A percentile compares a stretch with the other conserved stretches of the same genome.
phyloP scores from a whole-genome alignment of 2,329 filamentous ascomycete genomes.

The Raffaelea ambrosiae region DNA sequence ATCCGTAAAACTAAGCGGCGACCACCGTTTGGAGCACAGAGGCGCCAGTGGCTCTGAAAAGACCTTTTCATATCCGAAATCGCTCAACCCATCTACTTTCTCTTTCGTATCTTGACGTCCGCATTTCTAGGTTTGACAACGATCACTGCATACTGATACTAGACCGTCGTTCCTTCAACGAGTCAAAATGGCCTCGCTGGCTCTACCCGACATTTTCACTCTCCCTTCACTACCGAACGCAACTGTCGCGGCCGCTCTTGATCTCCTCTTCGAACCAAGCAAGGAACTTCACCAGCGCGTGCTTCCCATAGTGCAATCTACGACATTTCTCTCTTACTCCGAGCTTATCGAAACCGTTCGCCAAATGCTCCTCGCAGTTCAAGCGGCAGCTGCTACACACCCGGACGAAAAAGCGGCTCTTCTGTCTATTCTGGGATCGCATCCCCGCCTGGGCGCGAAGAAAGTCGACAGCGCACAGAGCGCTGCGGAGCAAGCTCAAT shows the following conservation, averaged over 20 bases:
- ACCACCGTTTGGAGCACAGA: too few relatives aligned
- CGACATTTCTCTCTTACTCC: slow-evolving; percentile 56
- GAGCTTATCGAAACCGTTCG: slow-evolving; percentile 61
- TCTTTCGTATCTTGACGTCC: not conserved
- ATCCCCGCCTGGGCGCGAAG: slow-evolving; percentile 75
- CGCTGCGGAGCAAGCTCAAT: slow-evolving; percentile 69
- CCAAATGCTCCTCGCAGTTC: slow-evolving; percentile 50
- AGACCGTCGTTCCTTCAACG: too few relatives aligned
- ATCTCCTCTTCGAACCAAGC: slow-evolving; percentile 80
- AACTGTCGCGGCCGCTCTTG: slow-evolving; percentile 52
- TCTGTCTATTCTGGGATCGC: slow-evolving; percentile 66
- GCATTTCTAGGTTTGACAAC: not conserved
- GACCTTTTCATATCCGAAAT: too few relatives aligned
- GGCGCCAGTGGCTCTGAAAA: too few relatives aligned
- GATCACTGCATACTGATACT: not conserved
- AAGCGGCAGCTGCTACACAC: slow-evolving; percentile 30
- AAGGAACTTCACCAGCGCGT: slow-evolving; percentile 64
- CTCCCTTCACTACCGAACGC: slow-evolving; percentile 48
- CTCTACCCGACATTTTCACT: slow-evolving; percentile 48
- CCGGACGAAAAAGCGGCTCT: slow-evolving; percentile 44
- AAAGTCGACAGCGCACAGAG: slow-evolving; percentile 77
- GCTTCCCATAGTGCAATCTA: slow-evolving; percentile 52
- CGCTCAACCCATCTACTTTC: not conserved
- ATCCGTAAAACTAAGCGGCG: too few relatives aligned
- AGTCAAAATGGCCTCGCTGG: slow-evolving; percentile 12